phyloP scores from a whole-genome alignment of 257 asterid genomes.

The Ilex aquifolium region DNA sequence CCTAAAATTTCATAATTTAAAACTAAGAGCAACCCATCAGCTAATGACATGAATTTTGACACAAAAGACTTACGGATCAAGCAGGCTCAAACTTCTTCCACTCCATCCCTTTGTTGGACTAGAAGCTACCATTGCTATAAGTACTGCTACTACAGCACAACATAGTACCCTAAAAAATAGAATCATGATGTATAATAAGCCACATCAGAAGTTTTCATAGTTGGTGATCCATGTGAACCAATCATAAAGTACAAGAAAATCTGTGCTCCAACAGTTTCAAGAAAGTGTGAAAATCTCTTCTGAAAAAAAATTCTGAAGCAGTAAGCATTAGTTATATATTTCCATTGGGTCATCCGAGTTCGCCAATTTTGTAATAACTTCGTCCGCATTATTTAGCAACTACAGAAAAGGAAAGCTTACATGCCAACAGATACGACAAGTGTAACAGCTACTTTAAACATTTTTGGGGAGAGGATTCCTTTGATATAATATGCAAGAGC shows the following conservation, averaged over 20 bases:
- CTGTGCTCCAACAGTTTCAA: too few relatives aligned
- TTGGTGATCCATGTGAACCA: background rate
- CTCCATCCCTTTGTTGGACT: conserved; percentile 99
- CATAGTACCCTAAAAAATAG: conserved; percentile 66
- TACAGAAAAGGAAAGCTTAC: conserved; percentile 40
- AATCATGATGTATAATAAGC: background rate
- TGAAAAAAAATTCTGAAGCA: too few relatives aligned
- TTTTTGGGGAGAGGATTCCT: conserved; percentile 88
- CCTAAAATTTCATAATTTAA: too few relatives aligned
- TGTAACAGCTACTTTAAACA: conserved; percentile 96
- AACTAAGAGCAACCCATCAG: too few relatives aligned
- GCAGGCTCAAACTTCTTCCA: conserved; percentile 96
- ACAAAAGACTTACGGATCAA: conserved; percentile 74
- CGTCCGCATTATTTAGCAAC: too few relatives aligned
- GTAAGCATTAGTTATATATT: too few relatives aligned
- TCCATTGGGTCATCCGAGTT: too few relatives aligned
- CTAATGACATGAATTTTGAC: too few relatives aligned
- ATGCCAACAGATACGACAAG: conserved; percentile 80
- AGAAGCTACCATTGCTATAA: conserved; percentile 91
- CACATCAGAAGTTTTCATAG: background rate
- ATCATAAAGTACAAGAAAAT: too few relatives aligned
- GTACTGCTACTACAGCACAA: conserved; percentile 62
- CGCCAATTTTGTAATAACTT: too few relatives aligned
- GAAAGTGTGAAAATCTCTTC: too few relatives aligned
- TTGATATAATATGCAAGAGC: conserved; percentile 87